Conservation (phyloP, 768 basidiomycete genomes). For the Lactarius psammicola region DNA sequence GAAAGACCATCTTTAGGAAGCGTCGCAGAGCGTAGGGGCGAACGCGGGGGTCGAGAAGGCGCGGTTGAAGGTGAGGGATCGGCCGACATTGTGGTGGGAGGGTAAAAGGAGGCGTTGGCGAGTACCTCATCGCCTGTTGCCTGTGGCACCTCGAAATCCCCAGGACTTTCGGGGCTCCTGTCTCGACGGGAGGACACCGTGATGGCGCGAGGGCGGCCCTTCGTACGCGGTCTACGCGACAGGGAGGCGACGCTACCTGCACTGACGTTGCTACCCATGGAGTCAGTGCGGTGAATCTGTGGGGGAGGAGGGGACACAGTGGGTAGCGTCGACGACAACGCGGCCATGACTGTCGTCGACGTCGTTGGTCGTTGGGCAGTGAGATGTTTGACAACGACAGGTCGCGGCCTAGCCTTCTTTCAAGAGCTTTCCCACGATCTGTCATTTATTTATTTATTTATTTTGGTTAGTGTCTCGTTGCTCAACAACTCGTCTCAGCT, state of each 20-base stretch:
- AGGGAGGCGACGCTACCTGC: constrained; percentile 32
- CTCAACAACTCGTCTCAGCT: not conserved
- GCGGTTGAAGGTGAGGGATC: constrained; percentile 8
- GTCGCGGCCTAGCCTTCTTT: constrained; percentile 13
- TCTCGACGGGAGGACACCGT: constrained; percentile 32
- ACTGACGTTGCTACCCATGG: constrained; percentile 33
- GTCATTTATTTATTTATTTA: constrained; percentile 1
- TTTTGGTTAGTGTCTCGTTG: not conserved
- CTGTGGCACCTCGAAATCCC: constrained; percentile 21
- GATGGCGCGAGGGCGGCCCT: constrained; percentile 31
- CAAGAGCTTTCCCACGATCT: constrained; percentile 15
- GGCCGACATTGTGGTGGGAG: constrained; percentile 22
- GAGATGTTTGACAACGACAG: constrained; percentile 23
- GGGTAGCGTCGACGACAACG: constrained; percentile 33
- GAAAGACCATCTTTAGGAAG: constrained; percentile 13
- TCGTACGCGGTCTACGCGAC: constrained; percentile 36
- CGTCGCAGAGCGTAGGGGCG: constrained; percentile 27
- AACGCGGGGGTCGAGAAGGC: constrained; percentile 28
- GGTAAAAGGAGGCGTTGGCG: constrained; percentile 26
- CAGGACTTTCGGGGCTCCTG: constrained; percentile 31
- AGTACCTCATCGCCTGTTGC: constrained; percentile 23
- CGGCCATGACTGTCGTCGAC: constrained; percentile 35
- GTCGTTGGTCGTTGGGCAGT: constrained; percentile 27
- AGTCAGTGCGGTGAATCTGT: constrained; percentile 34
- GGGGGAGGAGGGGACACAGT: constrained; percentile 25